Evolutionary conservation across 768 basidiomycete species (phyloP).

Genomic region (Russula sp.): DNA sequence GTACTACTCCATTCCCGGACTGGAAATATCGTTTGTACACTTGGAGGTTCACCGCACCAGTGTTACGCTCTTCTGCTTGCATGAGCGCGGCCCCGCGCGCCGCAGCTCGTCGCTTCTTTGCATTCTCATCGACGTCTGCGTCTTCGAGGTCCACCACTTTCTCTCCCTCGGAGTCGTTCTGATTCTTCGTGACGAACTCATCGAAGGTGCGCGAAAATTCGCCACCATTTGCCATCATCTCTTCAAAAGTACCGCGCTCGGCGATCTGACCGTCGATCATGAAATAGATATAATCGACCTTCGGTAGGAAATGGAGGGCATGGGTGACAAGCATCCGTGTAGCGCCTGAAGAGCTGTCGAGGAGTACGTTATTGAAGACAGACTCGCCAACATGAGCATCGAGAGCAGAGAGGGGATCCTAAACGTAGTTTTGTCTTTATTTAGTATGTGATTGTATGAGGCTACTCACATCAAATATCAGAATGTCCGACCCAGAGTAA

Average conservation of each 20-base stretch:
- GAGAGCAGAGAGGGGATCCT: slow-evolving; percentile 83
- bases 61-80: slow-evolving; percentile 84
- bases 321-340: slow-evolving; percentile 91
- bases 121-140: slow-evolving; percentile 39
- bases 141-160: slow-evolving; percentile 41
- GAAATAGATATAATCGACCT: slow-evolving; percentile 83
- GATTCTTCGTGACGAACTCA: slow-evolving; percentile 61
- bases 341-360: slow-evolving; percentile 58
- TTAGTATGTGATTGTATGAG: not conserved
- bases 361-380: slow-evolving; percentile 82
- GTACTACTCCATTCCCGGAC: slow-evolving; percentile 63
- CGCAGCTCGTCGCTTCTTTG: slow-evolving; percentile 39
- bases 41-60: slow-evolving; percentile 58
- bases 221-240: slow-evolving; percentile 61
- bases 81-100: slow-evolving; percentile 56
- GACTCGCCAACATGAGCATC: slow-evolving; percentile 90
- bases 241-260: slow-evolving; percentile 75
- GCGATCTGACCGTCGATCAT: slow-evolving; percentile 72
- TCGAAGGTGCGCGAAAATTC: slow-evolving; percentile 53
- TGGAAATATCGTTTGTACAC: slow-evolving; percentile 62
- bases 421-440: not conserved
- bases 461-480: slow-evolving; percentile 66
- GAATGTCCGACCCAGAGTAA: slow-evolving; percentile 82
- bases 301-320: slow-evolving; percentile 83
- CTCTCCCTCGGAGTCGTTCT: slow-evolving; percentile 47